Percentiles rank a stretch among this genome's conserved stretches.
Evolutionary conservation across 768 basidiomycete genomes (phyloP).

Genomic region (Termitomyces sp.): DNA sequence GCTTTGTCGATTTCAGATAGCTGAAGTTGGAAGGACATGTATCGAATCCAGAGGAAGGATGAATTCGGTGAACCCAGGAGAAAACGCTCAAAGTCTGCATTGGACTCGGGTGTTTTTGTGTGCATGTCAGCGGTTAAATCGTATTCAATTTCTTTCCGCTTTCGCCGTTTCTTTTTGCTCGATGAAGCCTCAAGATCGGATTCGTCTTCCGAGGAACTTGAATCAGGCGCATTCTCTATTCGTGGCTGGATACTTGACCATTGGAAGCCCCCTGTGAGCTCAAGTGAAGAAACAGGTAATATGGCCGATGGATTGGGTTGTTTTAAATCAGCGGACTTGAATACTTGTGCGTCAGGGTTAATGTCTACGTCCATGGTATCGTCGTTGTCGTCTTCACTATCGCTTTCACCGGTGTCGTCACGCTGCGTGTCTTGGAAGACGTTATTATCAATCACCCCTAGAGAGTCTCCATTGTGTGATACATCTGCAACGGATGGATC

Average conservation of each 20-base stretch:
- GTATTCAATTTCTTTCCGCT: constrained; percentile 66
- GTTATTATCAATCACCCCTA: constrained; percentile 15
- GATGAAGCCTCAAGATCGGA: constrained; percentile 39
- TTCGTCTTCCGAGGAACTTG: constrained; percentile 43
- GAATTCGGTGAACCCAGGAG: constrained; percentile 94
- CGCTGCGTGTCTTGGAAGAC: constrained; percentile 19
- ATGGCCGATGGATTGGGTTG: constrained; percentile 5
- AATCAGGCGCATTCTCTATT: constrained; percentile 34
- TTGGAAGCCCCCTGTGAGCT: constrained; percentile 60
- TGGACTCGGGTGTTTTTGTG: constrained; percentile 80
- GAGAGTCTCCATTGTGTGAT: neutral
- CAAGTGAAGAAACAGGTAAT: constrained; percentile 34
- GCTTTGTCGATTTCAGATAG: constrained; percentile 97
- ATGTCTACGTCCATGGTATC: constrained; percentile 44
- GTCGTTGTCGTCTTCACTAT: constrained; percentile 24
- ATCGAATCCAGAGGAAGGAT: constrained; percentile 97
- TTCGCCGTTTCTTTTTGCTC: constrained; percentile 61
- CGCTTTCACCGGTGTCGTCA: constrained; percentile 15
- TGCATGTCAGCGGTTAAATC: constrained; percentile 89
- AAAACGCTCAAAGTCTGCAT: constrained; percentile 90
- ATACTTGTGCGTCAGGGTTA: constrained; percentile 23
- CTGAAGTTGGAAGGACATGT: constrained; percentile 97
- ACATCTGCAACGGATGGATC: constrained; percentile 27
- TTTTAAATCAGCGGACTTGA: constrained; percentile 11
- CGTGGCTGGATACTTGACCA: constrained; percentile 49